A percentile compares a stretch with the other conserved stretches of the same genome.
Evolutionary conservation across 805 yeast species (phyloP).

Genomic region (Cyberlindnera saturnus): DNA sequence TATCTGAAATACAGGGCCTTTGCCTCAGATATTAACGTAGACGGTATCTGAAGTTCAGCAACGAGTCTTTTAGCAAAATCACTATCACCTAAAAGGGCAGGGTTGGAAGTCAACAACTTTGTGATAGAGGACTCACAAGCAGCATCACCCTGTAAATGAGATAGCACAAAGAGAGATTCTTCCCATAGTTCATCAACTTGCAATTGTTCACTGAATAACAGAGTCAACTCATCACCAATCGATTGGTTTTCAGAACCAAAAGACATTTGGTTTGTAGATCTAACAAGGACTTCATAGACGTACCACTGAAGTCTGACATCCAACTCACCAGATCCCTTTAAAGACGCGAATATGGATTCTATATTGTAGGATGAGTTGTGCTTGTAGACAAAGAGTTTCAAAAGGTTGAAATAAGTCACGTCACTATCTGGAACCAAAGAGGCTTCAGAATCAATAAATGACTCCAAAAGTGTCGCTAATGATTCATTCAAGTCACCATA

Average conservation of each 20-base stretch:
- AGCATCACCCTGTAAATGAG: slow-evolving; percentile 47
- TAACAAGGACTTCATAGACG: slow-evolving; percentile 36
- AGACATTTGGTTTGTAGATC: slow-evolving; percentile 24
- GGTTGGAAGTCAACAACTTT: slow-evolving; percentile 22
- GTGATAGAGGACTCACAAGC: slow-evolving; percentile 37
- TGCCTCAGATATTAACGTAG: slow-evolving; percentile 43
- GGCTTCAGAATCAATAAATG: slow-evolving; percentile 20
- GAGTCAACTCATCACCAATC: slow-evolving; percentile 33
- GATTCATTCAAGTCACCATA: slow-evolving; percentile 48
- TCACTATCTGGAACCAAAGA: slow-evolving; percentile 11
- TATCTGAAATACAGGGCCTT: slow-evolving; percentile 51
- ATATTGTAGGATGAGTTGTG: slow-evolving; percentile 13
- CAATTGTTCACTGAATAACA: slow-evolving; percentile 46
- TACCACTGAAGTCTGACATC: slow-evolving; percentile 47
- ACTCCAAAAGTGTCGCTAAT: slow-evolving; percentile 27
- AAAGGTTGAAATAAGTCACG: slow-evolving; percentile 19
- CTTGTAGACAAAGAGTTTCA: slow-evolving; percentile 26
- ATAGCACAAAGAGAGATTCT: slow-evolving; percentile 58
- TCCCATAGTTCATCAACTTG: slow-evolving; percentile 40
- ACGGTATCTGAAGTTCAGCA: slow-evolving; percentile 41
- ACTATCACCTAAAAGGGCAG: slow-evolving; percentile 14
- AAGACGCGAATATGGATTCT: slow-evolving; percentile 12
- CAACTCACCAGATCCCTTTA: slow-evolving; percentile 17
- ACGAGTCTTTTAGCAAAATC: slow-evolving; percentile 30
- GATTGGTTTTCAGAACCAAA: slow-evolving; percentile 17